A percentile compares a stretch with the other conserved stretches of the same genome.
These are phyloP conservation scores for Albugo laibachii DNA, from an alignment of 352 stramenopile genomes.

Conservation along the genomic window DNA sequence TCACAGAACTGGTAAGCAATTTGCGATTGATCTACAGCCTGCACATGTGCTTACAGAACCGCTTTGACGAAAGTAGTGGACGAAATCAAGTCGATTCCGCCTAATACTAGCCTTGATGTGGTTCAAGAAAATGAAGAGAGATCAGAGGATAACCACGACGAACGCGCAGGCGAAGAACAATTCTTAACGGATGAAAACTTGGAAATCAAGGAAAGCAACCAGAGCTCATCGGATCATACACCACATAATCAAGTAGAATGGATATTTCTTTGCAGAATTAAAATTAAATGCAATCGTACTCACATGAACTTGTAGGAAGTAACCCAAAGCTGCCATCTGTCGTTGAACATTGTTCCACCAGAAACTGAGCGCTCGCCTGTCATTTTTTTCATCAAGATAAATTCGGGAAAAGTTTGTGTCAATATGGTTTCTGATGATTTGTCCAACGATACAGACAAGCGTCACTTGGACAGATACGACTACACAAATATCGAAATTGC, in stretches of 20 bases:
- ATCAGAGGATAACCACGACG: constrained; percentile 14
- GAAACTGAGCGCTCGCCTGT: constrained; percentile 37
- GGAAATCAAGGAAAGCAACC: no score
- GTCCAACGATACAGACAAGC: neutral
- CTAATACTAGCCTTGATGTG: no score
- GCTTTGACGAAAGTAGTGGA: no score
- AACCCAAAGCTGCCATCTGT: constrained; percentile 37
- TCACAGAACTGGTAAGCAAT: neutral
- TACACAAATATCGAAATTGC: constrained; percentile 66
- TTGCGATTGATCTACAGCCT: neutral
- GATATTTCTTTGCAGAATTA: neutral
- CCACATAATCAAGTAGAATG: neutral
- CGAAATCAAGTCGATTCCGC: no score
- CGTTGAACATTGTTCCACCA: constrained; percentile 38
- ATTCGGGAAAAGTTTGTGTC: constrained; percentile 22
- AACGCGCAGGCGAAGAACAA: constrained; percentile 44
- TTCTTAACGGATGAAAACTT: constrained; percentile 24
- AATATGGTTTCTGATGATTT: neutral
- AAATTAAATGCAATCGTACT: constrained; percentile 3
- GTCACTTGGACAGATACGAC: constrained; percentile 14
- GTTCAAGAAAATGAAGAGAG: no score
- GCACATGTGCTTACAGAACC: no score
- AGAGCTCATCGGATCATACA: no score
- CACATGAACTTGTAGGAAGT: constrained; percentile 5
- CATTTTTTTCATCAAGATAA: constrained; percentile 68